Evolutionary conservation across 306 rosid species (phyloP), one percentile per base, ranked within the genome.

Genomic region (Prunus fruticosa): DNA sequence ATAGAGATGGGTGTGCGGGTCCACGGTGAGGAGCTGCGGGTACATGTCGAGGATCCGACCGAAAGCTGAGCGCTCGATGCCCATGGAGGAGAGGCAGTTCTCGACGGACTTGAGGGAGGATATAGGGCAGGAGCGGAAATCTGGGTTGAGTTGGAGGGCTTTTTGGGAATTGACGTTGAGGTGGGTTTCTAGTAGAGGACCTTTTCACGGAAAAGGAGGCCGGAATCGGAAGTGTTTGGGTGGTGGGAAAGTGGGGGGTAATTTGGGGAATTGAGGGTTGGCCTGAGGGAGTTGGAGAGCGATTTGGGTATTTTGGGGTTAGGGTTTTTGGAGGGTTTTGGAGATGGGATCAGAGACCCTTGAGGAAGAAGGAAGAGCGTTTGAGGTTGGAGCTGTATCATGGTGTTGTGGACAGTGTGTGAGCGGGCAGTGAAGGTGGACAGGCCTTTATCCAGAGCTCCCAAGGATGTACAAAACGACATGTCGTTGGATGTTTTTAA

Each of bases 11-110:
- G 8, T 6, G 65, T 90, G 28, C 1, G 94, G 98, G 66, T 91
- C 93, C 46, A 84, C 75, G 41, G 96, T 91, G 75, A 93, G 97
- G 28, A 93, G 89, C 56, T 76, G 74, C 0, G 96, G 97, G 75
- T 75, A 60, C 94, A 93, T 88, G 81, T 93, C 96, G 73, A 93
- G 97, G 80, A 93, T 86, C 14, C 96, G 89, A 25, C 93, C 91
- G 64, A 86, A 43, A 53, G 83, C 75, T 38, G 89, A 69, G 74
- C 84, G 92, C 12, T 74, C 80, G 41, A 91, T 80, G 11, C 98
- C 97, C 76, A 93, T 83, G 10, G 93, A 89, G 65, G 80, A 84
- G 74, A 93, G 90, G 79, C 93, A 93, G 23, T 60, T 62, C 56
- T 83, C 88, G 3, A 90, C 90, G 15, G 93, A 88, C 77, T 83